Percentiles rank a stretch among this genome's conserved stretches.
These are phyloP conservation scores for Chlorella ohadii DNA, from an alignment of 139 green algal species.

Conservation along the genomic window DNA sequence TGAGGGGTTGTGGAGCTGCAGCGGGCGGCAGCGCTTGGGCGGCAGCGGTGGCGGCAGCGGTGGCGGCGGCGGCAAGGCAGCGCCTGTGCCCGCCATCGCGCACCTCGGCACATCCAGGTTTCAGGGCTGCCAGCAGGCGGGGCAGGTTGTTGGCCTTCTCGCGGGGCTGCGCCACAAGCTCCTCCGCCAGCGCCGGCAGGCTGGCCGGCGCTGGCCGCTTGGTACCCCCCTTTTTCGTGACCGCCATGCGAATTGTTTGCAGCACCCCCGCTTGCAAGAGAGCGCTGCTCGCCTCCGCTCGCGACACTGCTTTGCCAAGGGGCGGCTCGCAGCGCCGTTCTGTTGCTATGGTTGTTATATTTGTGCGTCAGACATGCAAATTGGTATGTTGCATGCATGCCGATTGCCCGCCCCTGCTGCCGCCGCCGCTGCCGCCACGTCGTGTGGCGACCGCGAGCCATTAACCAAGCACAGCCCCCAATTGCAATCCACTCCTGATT, in stretches of 20 bases:
- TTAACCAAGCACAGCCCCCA: too few species aligned
- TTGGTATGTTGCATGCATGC: too few species aligned
- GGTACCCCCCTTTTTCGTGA: background rate
- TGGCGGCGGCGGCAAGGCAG: background rate
- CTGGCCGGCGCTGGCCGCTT: background rate
- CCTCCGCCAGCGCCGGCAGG: conserved; percentile 19
- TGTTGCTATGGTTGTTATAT: too few species aligned
- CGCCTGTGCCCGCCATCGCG: background rate
- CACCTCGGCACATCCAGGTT: background rate
- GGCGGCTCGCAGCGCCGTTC: too few species aligned
- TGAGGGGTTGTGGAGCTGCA: background rate
- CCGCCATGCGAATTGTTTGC: background rate
- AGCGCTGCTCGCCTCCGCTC: too few species aligned
- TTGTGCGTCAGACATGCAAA: too few species aligned
- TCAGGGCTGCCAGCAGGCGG: conserved; percentile 22
- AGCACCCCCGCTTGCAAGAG: too few species aligned
- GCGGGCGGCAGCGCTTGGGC: background rate
- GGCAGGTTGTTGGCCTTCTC: conserved; percentile 48
- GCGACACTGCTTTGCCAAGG: too few species aligned
- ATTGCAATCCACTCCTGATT: too few species aligned
- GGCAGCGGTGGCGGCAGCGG: background rate
- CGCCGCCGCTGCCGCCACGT: too few species aligned
- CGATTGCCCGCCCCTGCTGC: too few species aligned
- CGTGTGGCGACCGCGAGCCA: too few species aligned
- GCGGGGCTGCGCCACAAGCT: conserved; percentile 12